These are phyloP conservation scores for Penicillium thymicola DNA, from an alignment of 2,329 filamentous ascomycete genomes.

Conservation along the genomic window DNA sequence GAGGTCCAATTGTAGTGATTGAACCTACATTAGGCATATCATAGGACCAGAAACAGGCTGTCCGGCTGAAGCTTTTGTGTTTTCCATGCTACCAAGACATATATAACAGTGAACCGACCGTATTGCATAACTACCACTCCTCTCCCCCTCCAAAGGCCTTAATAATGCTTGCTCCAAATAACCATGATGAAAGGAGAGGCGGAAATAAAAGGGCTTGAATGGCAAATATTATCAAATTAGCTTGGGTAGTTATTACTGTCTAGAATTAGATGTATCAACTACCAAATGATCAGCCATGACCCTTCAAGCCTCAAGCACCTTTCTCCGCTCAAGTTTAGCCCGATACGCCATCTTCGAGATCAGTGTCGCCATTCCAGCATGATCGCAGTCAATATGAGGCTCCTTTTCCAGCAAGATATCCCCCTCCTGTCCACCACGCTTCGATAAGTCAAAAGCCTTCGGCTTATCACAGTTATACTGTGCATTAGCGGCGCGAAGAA, in stretches of 20 bases:
- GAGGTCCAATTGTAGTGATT: no score
- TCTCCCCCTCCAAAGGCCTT: neutral
- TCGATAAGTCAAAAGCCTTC: conserved; percentile 34
- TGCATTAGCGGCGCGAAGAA: conserved; percentile 51
- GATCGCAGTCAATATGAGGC: conserved; percentile 21
- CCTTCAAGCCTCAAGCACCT: neutral
- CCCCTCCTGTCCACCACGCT: conserved; percentile 18
- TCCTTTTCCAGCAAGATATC: neutral
- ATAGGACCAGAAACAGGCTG: no score
- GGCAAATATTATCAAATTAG: neutral
- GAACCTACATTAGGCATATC: no score
- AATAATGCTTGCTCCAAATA: neutral
- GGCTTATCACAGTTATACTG: conserved; percentile 52
- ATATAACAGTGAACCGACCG: no score
- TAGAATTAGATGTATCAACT: neutral
- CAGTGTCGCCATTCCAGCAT: conserved; percentile 25
- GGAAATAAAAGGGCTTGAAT: no score
- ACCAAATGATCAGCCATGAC: neutral
- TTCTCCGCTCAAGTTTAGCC: conserved; percentile 8
- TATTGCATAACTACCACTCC: neutral
- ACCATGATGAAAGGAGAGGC: neutral
- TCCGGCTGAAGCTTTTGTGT: no score
- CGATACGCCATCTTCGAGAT: conserved; percentile 19
- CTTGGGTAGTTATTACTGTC: neutral
- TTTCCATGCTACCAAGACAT: no score